A percentile compares a stretch with the other conserved stretches of the same genome.
Evolutionary conservation across 139 green algal species (phyloP).

Genomic region (Nannochloris sp.): DNA sequence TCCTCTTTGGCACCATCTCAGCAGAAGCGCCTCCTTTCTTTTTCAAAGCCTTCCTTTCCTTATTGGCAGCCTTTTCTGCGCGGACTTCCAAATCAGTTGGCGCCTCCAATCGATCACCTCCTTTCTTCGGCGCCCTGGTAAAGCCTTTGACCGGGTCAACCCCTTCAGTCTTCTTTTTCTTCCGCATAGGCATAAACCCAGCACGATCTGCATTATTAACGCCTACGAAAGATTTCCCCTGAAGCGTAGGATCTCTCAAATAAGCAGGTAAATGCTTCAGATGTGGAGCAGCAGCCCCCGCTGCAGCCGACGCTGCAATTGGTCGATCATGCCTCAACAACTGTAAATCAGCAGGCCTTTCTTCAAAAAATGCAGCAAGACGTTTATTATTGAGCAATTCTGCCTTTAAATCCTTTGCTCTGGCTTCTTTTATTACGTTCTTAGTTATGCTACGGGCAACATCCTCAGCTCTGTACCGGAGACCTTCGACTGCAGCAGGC

Average conservation of each 20-base stretch:
- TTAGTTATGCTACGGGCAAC: constrained; percentile 68
- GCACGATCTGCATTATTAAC: not conserved
- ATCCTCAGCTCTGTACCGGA: constrained; percentile 79
- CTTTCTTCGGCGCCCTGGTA: constrained; percentile 36
- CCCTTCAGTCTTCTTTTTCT: constrained; percentile 27
- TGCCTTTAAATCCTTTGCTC: constrained; percentile 74
- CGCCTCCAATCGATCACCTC: constrained; percentile 19
- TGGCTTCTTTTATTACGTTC: constrained; percentile 67
- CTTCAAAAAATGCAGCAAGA: constrained; percentile 79
- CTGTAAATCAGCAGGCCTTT: constrained; percentile 57
- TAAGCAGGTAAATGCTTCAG: constrained; percentile 76
- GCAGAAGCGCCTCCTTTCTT: not conserved
- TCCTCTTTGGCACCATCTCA: constrained; percentile 31
- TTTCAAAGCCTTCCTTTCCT: constrained; percentile 14
- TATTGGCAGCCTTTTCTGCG: constrained; percentile 18
- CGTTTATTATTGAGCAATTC: constrained; percentile 87
- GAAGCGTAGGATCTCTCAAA: constrained; percentile 44
- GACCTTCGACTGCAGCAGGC: constrained; percentile 38
- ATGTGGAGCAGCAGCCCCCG: constrained; percentile 46
- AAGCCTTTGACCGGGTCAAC: constrained; percentile 49
- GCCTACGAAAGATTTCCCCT: not conserved
- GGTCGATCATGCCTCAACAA: constrained; percentile 80
- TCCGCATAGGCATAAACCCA: constrained; percentile 25
- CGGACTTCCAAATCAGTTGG: constrained; percentile 35
- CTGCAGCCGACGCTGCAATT: constrained; percentile 25